A percentile compares a stretch with the other conserved stretches of the same genome.
phyloP scores from a whole-genome alignment of 441 rosid genomes.

The Eugenia klotzschiana region DNA sequence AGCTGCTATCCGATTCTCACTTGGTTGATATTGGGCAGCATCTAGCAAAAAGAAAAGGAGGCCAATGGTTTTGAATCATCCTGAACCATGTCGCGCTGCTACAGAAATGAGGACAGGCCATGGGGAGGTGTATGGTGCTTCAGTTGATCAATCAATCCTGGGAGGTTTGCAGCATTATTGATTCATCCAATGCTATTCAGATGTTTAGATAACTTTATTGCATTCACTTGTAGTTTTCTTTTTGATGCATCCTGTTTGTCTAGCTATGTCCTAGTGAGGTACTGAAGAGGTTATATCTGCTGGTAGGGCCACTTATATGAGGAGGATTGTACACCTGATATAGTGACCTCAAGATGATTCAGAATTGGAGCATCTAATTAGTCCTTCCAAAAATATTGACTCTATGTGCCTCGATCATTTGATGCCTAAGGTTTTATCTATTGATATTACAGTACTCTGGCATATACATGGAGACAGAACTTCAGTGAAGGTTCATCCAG shows the following conservation, averaged over 20 bases:
- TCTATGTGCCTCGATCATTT: neutral
- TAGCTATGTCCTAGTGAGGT: no score
- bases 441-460: neutral
- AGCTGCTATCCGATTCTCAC: constrained; percentile 25
- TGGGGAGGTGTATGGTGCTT: constrained; percentile 1
- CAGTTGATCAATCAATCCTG: constrained; percentile 8
- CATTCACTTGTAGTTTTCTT: neutral
- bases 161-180: constrained; percentile 17
- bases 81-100: neutral
- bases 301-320: no score
- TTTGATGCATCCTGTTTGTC: neutral
- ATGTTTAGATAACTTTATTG: neutral
- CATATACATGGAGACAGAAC: neutral
- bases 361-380: no score
- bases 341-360: no score
- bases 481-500: neutral
- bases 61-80: constrained; percentile 3
- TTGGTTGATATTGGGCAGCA: constrained; percentile 42
- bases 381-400: no score
- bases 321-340: no score
- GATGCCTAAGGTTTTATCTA: neutral
- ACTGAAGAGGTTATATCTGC: no score
- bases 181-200: neutral
- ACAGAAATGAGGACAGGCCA: constrained; percentile 2
- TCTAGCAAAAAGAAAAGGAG: constrained; percentile 6